Conservation (phyloP, 2,329 filamentous ascomycete species). For the Monosporascus sp. region DNA sequence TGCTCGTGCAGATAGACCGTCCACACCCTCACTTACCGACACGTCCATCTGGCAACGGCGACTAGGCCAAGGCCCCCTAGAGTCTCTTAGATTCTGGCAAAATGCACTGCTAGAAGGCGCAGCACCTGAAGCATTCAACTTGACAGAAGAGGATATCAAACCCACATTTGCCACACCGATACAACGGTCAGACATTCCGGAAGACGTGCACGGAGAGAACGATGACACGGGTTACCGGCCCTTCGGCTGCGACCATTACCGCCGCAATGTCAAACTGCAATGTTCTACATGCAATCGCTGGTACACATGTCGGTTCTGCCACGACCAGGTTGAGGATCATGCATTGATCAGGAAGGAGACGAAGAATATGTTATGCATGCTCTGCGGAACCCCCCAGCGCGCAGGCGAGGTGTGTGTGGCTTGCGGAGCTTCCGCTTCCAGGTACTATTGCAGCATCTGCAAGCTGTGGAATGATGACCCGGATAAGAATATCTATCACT, state of each 20-base stretch:
- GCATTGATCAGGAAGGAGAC: conserved; percentile 76
- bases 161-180: conserved; percentile 62
- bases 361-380: conserved; percentile 96
- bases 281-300: conserved; percentile 85
- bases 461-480: conserved; percentile 96
- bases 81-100: conserved; percentile 57
- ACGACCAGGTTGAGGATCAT: conserved; percentile 79
- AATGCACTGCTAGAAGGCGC: conserved; percentile 37
- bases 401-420: conserved; percentile 72
- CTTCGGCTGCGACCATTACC: conserved; percentile 88
- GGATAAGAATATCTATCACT: conserved; percentile 92
- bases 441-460: conserved; percentile 91
- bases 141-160: conserved; percentile 57
- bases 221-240: conserved; percentile 34
- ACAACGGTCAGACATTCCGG: conserved; percentile 33
- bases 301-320: conserved; percentile 94
- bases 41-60: conserved; percentile 32
- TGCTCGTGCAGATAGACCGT: conserved; percentile 23
- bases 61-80: conserved; percentile 40
- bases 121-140: conserved; percentile 38
- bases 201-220: conserved; percentile 42
- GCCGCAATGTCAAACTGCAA: conserved; percentile 92
- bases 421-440: conserved; percentile 73
- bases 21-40: conserved; percentile 25
- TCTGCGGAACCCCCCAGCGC: conserved; percentile 79